These are phyloP conservation scores for Protomyces lactucae-debilis DNA, from an alignment of 1,139 yeast species.

Conservation along the genomic window DNA sequence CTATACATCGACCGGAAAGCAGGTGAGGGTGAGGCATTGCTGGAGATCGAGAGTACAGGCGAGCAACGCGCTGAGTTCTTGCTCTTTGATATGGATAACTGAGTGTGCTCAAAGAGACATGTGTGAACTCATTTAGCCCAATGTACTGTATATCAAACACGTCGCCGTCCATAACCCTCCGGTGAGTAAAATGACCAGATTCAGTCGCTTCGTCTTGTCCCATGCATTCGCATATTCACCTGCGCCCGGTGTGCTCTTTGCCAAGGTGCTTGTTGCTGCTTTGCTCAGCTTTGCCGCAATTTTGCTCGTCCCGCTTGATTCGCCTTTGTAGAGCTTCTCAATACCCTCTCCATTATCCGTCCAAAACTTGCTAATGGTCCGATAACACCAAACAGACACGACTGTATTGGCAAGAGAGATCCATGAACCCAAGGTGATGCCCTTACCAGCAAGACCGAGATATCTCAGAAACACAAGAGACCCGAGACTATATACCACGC, in stretches of 20 bases:
- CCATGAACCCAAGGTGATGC: background rate
- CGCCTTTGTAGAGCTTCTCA: background rate
- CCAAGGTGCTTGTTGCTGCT: background rate
- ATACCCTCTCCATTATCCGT: background rate
- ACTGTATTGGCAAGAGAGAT: background rate
- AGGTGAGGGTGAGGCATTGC: constrained; percentile 3
- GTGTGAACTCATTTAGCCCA: background rate
- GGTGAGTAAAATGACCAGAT: background rate
- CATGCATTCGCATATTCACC: background rate
- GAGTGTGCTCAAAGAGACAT: background rate
- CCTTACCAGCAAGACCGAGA: background rate
- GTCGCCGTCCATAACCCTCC: background rate
- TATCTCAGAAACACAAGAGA: background rate
- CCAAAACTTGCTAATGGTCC: background rate
- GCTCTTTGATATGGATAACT: constrained; percentile 14
- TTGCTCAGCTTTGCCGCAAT: background rate
- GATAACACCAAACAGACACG: background rate
- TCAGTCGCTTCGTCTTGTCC: background rate
- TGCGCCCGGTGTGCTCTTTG: background rate
- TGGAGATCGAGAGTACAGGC: background rate
- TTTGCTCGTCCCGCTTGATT: background rate
- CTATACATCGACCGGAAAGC: background rate
- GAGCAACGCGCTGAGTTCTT: constrained; percentile 8
- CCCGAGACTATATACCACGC: background rate
- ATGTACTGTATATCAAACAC: background rate